Base-by-base conservation (phyloP, 805 yeast species). In the Zygosaccharomyces bisporus region DNA sequence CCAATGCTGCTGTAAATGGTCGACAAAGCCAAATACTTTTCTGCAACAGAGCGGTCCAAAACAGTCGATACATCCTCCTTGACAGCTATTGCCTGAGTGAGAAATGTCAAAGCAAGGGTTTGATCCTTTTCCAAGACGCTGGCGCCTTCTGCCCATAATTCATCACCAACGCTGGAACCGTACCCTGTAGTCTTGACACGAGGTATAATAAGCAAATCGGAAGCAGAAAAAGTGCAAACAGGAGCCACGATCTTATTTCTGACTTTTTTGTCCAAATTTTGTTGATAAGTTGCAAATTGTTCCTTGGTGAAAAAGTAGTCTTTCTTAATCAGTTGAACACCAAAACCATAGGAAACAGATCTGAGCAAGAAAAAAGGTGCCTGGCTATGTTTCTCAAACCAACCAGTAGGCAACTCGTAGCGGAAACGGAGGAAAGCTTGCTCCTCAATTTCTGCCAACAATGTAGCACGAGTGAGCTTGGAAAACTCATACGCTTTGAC, bases 31-130 rank as follows among this genome's bases (percentile, higher is more conserved):
- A 80, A 68, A 58, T 83, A 83, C 27, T 81, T 80, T 41, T 76
- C 76, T 10, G 91, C 88, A 21, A 90, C 85, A 54, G 83, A 88
- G 6, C 83, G 76, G 57, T 90, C 93, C 23, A 91, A 75, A 20
- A 74, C 62, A 23, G 98, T 96, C 55, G 86, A 86, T 23, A 87
- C 79, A 60, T 88, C 95, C 62, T 89, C 95, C 51, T 79, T 79
- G 43, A 88, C 73, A 6, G 83, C 68, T 27, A 86, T 68, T 21
- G 93, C 73, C 63, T 91, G 96, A 23, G 73, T 66, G 53, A 90
- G 67, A 42, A 86, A 73, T 25, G 76, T 72, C 46, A 82, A 60
- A 8, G 90, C 95, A 20, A 77, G 69, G 6, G 76, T 78, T 48
- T 72, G 74, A 24, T 73, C 74, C 12, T 52, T 55, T 18, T 57